Conservation (phyloP, 1,284 basidiomycete species). For the Ganoderma sinense region DNA sequence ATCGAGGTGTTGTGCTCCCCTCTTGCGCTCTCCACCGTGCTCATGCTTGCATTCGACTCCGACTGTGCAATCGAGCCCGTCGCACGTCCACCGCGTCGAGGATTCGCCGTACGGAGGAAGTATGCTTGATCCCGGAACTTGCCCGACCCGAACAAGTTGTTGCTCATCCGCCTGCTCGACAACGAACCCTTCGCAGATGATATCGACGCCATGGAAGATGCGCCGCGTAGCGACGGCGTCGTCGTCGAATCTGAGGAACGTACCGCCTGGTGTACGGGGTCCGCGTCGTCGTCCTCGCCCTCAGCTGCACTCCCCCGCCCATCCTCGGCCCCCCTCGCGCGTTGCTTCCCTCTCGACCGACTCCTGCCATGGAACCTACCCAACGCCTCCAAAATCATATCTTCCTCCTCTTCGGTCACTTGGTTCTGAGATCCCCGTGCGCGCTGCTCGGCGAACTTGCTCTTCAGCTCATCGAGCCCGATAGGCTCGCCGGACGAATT, state of each 20-base stretch:
- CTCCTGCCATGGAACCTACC: slow-evolving; percentile 57
- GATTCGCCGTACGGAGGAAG: slow-evolving; percentile 59
- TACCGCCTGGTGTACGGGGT: slow-evolving; percentile 47
- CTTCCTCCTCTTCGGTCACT: slow-evolving; percentile 82
- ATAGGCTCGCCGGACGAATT: slow-evolving; percentile 69
- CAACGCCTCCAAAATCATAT: slow-evolving; percentile 80
- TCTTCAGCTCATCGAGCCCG: slow-evolving; percentile 67
- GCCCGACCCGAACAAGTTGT: slow-evolving; percentile 84
- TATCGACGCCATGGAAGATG: slow-evolving; percentile 52
- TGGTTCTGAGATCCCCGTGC: slow-evolving; percentile 69
- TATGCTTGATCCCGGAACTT: slow-evolving; percentile 77
- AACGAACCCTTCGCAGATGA: slow-evolving; percentile 40
- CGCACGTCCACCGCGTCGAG: slow-evolving; percentile 53
- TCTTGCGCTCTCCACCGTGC: slow-evolving; percentile 38
- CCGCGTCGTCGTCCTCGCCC: slow-evolving; percentile 46
- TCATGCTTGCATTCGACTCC: slow-evolving; percentile 51
- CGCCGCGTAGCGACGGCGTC: slow-evolving; percentile 45
- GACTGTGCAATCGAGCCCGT: slow-evolving; percentile 59
- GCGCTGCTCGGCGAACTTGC: slow-evolving; percentile 77
- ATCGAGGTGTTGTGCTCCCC: slow-evolving; percentile 49
- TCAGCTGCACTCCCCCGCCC: slow-evolving; percentile 27
- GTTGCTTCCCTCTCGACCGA: slow-evolving; percentile 25
- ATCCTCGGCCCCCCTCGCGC: slow-evolving; percentile 23
- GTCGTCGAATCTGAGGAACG: slow-evolving; percentile 53
- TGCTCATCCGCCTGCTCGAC: slow-evolving; percentile 76